These are phyloP conservation scores for Rhytidhysteron rufulum DNA, from an alignment of 2,329 filamentous ascomycete species.

Conservation along the genomic window DNA sequence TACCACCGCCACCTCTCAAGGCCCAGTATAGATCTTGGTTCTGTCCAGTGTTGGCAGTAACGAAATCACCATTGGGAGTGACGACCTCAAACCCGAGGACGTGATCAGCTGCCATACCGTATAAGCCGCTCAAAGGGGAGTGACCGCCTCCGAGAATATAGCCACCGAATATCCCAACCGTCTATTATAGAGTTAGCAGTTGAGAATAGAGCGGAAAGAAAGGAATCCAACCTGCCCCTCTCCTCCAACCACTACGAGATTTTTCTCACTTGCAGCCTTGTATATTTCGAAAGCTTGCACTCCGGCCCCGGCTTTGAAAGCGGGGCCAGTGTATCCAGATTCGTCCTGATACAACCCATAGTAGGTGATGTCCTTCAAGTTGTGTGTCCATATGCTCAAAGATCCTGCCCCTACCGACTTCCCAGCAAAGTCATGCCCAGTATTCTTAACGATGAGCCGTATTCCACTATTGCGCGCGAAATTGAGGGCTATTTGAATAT, in stretches of 20 bases:
- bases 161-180: slow-evolving; percentile 46
- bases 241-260: slow-evolving; percentile 19
- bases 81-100: slow-evolving; percentile 22
- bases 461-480: slow-evolving; percentile 31
- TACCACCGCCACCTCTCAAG: slow-evolving; percentile 22
- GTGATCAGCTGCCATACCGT: slow-evolving; percentile 32
- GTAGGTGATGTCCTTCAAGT: slow-evolving; percentile 23
- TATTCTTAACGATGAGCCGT: slow-evolving; percentile 32
- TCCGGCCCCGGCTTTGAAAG: slow-evolving; percentile 25
- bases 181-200: slow-evolving; percentile 15
- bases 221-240: slow-evolving; percentile 14
- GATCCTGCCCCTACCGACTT: slow-evolving; percentile 21
- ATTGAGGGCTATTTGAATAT: slow-evolving; percentile 33
- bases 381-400: slow-evolving; percentile 28
- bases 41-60: slow-evolving; percentile 13
- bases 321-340: slow-evolving; percentile 22
- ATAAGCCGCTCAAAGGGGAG: slow-evolving; percentile 46
- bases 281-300: slow-evolving; percentile 26
- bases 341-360: slow-evolving; percentile 19
- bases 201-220: background rate
- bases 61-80: slow-evolving; percentile 18
- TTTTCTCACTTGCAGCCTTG: slow-evolving; percentile 18
- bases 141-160: slow-evolving; percentile 50
- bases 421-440: slow-evolving; percentile 33
- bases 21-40: slow-evolving; percentile 23